Base-by-base conservation (phyloP, 805 yeast species). In the Ogataea nakhonphanomensis region DNA sequence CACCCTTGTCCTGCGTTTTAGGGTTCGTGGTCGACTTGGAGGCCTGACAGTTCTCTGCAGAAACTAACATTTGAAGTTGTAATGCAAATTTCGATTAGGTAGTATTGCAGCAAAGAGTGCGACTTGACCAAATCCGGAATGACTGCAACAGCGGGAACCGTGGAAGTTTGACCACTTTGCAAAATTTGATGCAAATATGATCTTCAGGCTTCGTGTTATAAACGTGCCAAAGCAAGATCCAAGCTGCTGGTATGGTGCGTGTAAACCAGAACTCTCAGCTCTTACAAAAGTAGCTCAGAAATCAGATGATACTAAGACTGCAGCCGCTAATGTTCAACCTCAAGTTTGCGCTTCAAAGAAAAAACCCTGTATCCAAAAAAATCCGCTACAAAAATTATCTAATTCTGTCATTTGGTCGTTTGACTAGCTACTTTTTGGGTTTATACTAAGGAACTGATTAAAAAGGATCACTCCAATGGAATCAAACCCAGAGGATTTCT, bases 361-460 rank as follows among this genome's bases (percentile, higher is more conserved):
- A 29, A 30, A 30, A 17, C 34, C 30, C 30, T 15, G 20, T 25
- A 20, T 17, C 25, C 13, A 30, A 30, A 12, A 29, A 14, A 35
- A 20, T 21, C 33, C 33, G 33, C 25, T 23, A 35, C 30, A 35
- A 35, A 35, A 35, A 35, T 35, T 23, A 17, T 29, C 29, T 13
- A 23, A 23, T 35, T 35, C 30, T 14, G 39, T 35, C 21, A 11
- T 29, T 30, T 17, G 39, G 39, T 35, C 39, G 39, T 35, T 29
- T 35, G 39, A 35, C 33, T 29, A 28, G 12, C 15, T 35, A 23
- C 25, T 29, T 35, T 29, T 35, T 14, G 33, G 25, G 15, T 13
- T 15, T n/a, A 14, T 14, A 3, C 20, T 5, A 17, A 17, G 5
- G 20, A 17, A 17, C 5, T 17, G 20, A 17, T 17, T 17, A 17